Evolutionary conservation across 2,329 filamentous ascomycete species (phyloP), one percentile per base, ranked within the genome.

Genomic region (Fusarium praegraminearum): DNA sequence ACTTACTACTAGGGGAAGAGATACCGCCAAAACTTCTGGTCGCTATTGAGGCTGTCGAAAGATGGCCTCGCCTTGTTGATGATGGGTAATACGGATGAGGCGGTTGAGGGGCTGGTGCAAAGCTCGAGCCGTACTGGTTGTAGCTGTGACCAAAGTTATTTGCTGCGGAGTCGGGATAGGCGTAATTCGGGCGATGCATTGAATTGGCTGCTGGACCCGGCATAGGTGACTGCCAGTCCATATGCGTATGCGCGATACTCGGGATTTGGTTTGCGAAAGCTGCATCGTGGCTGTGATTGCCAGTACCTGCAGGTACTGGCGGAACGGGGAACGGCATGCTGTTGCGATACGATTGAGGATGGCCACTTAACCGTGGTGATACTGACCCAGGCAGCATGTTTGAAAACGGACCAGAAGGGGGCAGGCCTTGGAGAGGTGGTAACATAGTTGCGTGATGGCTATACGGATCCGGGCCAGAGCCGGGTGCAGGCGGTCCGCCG

Each of bases 231-330:
- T 70, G 73, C 51, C 73, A 75, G 47, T 61, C 63, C 28, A 63
- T 43, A 38, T 70, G 60, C 47, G 67, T 70, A 38, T 70, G 60
- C 47, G 67, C 67, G 20, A 33, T 58, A 22, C 28, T 47, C 33
- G 73, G 70, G 43, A 71, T 45, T 58, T 75, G 73, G 49, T 75
- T 68, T 43, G 56, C 61, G 55, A 73, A 75, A 11, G 70, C 65
- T 41, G 60, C 54, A 43, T 74, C 73, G 30, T 63, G 65, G 20
- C 15, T 55, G 38, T 70, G 58, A 38, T 53, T 47, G 22, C 40
- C 61, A 44, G 53, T 35, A 28, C 46, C 43, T 49, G 57, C 43
- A 47, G 57, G 20, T 22, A 53, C 38, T 24, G 62, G 40, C 51
- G 61, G 44, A 46, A 36, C 51, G 57, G 61, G 26, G 20, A 53